Evolutionary conservation across 306 rosid species (phyloP), one percentile per base, ranked within the genome.

Genomic region (Vigna hirtella): DNA sequence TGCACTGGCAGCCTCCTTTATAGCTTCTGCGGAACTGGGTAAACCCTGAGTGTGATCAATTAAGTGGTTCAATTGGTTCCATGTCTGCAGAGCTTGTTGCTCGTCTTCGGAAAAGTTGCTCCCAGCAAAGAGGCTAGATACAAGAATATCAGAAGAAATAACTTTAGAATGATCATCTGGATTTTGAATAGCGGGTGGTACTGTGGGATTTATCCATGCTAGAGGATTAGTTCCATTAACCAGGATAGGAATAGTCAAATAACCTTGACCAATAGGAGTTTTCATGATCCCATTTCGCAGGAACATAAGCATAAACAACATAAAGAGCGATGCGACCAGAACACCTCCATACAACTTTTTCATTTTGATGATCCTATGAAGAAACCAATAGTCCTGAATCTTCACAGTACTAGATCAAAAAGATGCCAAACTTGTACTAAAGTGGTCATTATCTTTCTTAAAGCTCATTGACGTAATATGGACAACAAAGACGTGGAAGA

Each of bases 1-100:
- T 28, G 79, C 98, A 74, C 86, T 85, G 6, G 88, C 90, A 61
- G 98, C 99, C 87, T 96, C 99, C 90, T 90, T 96, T 70, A 91
- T 84, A 77, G 99, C 99, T 79, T 90, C 96, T 30, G 89, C 89
- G 38, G 97, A 93, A 86, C 89, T 90, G 73, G 99, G 99, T 82
- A 96, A 80, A 83, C 96, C 97, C 80, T 88, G 89, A 74, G 84
- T 80, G 83, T 83, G 88, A 83, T 91, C 82, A 59, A 91, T 82
- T 59, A 96, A 88, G 78, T 87, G 84, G 64, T 89, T 93, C 89
- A 96, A 77, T 68, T 72, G 92, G 79, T 85, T 84, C 99, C 99
- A 93, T 2, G 98, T 93, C 83, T 79, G 91, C 73, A 96, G 59
- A 84, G 92, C 71, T 79, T 40, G 89, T 61, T 77, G 90, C 84